phyloP scores from a whole-genome alignment of 768 basidiomycete species.

The Rhodocollybia butyracea region DNA sequence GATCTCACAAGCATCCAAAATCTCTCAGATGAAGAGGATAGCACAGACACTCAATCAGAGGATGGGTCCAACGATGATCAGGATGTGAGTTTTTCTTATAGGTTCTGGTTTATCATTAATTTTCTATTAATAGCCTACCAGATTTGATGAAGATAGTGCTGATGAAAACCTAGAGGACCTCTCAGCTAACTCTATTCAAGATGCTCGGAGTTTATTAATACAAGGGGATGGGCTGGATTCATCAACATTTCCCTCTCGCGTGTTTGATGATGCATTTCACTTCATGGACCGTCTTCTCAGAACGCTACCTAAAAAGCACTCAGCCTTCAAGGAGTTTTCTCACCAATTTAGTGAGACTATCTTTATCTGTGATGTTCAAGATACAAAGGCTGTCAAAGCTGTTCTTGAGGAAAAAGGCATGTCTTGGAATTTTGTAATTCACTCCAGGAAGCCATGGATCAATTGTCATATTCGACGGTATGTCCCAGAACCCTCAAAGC shows the following conservation, averaged over 20 bases:
- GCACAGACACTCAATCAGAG: too few relatives aligned
- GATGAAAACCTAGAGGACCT: background rate
- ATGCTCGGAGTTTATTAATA: background rate
- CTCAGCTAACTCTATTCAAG: background rate
- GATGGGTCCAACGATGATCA: background rate
- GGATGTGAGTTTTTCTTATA: background rate
- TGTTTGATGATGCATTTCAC: constrained; percentile 10
- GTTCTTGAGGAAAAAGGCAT: constrained; percentile 8
- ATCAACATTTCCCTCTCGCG: constrained; percentile 2
- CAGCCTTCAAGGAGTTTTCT: constrained; percentile 10
- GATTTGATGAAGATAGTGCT: background rate
- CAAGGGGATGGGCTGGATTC: background rate
- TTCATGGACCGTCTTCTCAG: constrained; percentile 7
- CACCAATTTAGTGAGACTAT: constrained; percentile 7
- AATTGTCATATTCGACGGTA: background rate
- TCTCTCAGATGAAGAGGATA: too few relatives aligned
- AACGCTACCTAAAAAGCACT: constrained; percentile 8
- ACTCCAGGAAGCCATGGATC: background rate
- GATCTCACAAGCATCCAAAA: background rate
- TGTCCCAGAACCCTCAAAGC: background rate
- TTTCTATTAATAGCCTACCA: too few relatives aligned
- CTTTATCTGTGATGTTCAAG: constrained; percentile 11
- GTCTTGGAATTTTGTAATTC: background rate
- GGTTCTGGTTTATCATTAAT: too few relatives aligned
- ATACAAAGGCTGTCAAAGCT: constrained; percentile 5